These are phyloP conservation scores for Cyberlindnera nakhonratchasimensis DNA, from an alignment of 805 yeast species.

Conservation along the genomic window DNA sequence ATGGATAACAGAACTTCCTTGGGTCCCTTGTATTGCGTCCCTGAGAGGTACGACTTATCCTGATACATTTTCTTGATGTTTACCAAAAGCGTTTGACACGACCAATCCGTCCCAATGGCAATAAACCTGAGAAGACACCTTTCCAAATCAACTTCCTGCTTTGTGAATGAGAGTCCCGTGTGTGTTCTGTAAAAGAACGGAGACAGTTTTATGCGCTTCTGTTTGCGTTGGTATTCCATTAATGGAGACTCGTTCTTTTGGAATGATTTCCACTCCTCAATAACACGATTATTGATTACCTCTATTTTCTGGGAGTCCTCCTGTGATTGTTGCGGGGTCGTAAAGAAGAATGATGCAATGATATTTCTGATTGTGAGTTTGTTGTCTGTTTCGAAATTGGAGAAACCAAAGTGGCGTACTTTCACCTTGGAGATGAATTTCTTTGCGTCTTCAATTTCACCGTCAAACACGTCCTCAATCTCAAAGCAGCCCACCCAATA, in stretches of 20 bases:
- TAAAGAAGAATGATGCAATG: conserved; percentile 23
- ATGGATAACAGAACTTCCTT: conserved; percentile 22
- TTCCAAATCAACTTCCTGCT: conserved; percentile 21
- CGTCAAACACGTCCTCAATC: conserved; percentile 25
- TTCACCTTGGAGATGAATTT: conserved; percentile 25
- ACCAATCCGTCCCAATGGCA: conserved; percentile 27
- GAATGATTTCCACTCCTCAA: conserved; percentile 25
- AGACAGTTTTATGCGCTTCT: conserved; percentile 13
- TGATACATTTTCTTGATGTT: conserved; percentile 20
- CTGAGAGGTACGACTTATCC: conserved; percentile 13
- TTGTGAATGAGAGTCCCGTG: conserved; percentile 21
- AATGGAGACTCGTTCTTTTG: conserved; percentile 4
- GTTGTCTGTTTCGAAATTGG: conserved; percentile 20
- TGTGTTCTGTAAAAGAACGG: conserved; percentile 19
- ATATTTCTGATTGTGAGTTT: conserved; percentile 24
- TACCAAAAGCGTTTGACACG: conserved; percentile 27
- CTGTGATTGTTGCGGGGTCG: conserved; percentile 10
- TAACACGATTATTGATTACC: conserved; percentile 16
- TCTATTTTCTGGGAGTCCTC: conserved; percentile 6
- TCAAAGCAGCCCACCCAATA: conserved; percentile 28
- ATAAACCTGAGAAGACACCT: conserved; percentile 14
- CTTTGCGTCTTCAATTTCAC: conserved; percentile 25
- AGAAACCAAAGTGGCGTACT: conserved; percentile 24
- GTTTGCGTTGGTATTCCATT: not conserved
- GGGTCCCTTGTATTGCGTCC: conserved; percentile 1